Base-by-base conservation (phyloP, 2,329 filamentous ascomycete genomes). In the Scedosporium aurantiacum region DNA sequence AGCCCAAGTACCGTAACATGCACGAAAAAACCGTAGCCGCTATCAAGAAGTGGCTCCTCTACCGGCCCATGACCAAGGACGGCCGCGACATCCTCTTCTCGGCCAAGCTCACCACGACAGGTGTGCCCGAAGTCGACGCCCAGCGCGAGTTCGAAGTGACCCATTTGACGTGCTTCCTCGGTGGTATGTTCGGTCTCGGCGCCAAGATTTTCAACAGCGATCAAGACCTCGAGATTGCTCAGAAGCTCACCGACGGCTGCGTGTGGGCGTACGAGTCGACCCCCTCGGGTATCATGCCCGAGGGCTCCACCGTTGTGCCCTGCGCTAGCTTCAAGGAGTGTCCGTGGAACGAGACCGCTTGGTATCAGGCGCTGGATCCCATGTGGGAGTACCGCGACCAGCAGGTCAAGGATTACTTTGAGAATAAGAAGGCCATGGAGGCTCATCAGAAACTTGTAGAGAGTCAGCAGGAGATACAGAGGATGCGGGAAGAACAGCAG, bases 11-110 rank as follows among this genome's bases (percentile, higher is more conserved):
- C 71, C 78, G 80, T 63, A 81, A 80, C 21, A 82, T 96, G 73
- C 91, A 95, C 70, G 79, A 87, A 62, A 82, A 82, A 62, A 82
- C 85, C 3, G 82, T 87, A 32, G 82, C 87, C 4, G 84, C 84
- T 0, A 83, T 87, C 41, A 88, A 88, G 65, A 80, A 90, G 65
- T 81, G 89, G 71, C 79, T 96, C 8, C 82, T 96, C 62, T 96
- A 84, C 73, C 82, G 87, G 4, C 91, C 91, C 0, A 88, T 94
- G 83, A 81, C 82, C 32, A 76, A 80, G 5, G 27, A 23, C 18
- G 77, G 82, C 60, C 82, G 82, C 59, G 83, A 93, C 63, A 82
- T 94, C n/a, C 79, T 94, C 2, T 84, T 94, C 63, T 83, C 89
- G 0, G 87, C 88, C 25, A 85, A 84, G 66, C 71, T 83, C n/a